phyloP scores from a whole-genome alignment of 2,329 filamentous ascomycete species.

The Thelonectria rubi region DNA sequence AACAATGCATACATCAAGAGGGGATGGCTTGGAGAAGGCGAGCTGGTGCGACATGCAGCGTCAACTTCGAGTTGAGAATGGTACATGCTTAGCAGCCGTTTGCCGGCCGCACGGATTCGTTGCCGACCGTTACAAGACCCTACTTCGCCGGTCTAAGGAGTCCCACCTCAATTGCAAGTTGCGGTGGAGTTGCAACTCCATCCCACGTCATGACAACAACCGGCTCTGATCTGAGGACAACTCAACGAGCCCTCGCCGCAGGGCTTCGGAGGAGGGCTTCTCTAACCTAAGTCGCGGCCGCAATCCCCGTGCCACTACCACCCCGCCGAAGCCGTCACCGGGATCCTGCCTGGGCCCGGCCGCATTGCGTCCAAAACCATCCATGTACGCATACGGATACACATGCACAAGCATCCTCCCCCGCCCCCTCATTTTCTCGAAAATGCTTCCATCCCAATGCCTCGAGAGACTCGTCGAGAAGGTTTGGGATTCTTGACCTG shows the following conservation, averaged over 20 bases:
- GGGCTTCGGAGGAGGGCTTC: conserved; percentile 1
- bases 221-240: conserved; percentile 1
- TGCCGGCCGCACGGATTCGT: conserved; percentile 22
- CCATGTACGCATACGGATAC: background rate
- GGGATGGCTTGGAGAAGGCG: background rate
- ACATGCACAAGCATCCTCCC: conserved; percentile 20
- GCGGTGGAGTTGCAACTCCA: conserved; percentile 22
- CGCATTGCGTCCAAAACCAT: conserved; percentile 10
- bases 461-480: conserved; percentile 16
- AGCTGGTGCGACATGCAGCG: conserved; percentile 2
- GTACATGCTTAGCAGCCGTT: background rate
- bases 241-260: background rate
- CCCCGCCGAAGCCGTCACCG: conserved; percentile 26
- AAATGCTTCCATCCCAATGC: conserved; percentile 10
- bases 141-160: background rate
- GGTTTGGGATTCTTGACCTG: conserved; percentile 15
- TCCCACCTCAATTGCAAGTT: conserved; percentile 21
- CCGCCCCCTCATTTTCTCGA: conserved; percentile 18
- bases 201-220: conserved; percentile 23
- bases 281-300: conserved; percentile 8
- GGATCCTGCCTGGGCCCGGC: conserved; percentile 12
- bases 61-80: background rate
- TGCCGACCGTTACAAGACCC: conserved; percentile 30
- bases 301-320: conserved; percentile 25
- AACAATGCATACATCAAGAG: background rate